Conservation (phyloP, 75 land plant species). For the Pseudotsuga menziesii region DNA sequence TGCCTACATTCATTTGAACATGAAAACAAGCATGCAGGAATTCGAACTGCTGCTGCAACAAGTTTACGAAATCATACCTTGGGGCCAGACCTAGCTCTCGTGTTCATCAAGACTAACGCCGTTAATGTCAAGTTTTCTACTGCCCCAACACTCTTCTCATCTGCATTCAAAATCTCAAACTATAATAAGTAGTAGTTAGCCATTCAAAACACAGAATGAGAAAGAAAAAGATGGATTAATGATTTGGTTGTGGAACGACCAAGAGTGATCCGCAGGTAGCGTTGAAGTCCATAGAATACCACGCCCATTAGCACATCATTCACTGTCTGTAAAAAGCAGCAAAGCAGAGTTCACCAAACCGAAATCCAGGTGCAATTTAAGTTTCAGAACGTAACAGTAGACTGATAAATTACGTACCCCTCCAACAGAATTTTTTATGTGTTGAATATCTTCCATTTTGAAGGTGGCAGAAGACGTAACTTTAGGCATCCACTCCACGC, state of each 20-base stretch:
- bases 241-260: too few species aligned
- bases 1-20: too few species aligned
- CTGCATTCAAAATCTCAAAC: too few species aligned
- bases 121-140: background rate
- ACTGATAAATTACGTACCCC: slow-evolving; percentile 29
- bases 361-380: too few species aligned
- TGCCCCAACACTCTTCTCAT: background rate
- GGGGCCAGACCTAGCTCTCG: background rate
- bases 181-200: background rate
- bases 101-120: background rate
- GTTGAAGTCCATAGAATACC: too few species aligned
- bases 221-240: too few species aligned
- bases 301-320: too few species aligned
- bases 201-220: too few species aligned
- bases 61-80: background rate
- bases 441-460: slow-evolving; percentile 44
- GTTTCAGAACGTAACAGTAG: too few species aligned
- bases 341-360: too few species aligned
- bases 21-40: background rate
- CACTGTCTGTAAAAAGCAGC: too few species aligned
- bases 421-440: slow-evolving; percentile 33
- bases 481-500: too few species aligned
- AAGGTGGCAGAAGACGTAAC: slow-evolving; percentile 22
- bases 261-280: background rate
- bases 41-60: background rate